phyloP scores from a whole-genome alignment of 495 filamentous ascomycete species.

The Acidiella bohemica region DNA sequence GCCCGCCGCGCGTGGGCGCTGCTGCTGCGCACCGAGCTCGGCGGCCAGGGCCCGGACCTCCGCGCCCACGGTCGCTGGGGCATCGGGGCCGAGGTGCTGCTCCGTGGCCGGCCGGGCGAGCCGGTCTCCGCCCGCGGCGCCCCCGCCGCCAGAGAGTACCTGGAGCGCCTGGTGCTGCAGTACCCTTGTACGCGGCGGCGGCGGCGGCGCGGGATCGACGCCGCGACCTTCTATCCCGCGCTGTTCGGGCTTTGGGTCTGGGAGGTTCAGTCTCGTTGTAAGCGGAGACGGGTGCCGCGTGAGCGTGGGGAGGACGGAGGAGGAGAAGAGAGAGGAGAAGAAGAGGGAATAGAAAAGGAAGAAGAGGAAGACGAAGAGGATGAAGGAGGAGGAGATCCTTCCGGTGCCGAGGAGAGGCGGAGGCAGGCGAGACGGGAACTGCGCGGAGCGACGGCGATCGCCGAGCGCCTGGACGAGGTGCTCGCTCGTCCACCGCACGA shows the following conservation, averaged over 20 bases:
- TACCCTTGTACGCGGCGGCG: constrained; percentile 35
- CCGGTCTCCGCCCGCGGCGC: constrained; percentile 41
- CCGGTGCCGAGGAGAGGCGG: constrained; percentile 11
- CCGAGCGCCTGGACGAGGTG: constrained; percentile 48
- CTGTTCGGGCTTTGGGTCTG: constrained; percentile 57
- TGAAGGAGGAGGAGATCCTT: background rate
- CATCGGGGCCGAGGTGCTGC: constrained; percentile 54
- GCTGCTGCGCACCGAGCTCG: constrained; percentile 43
- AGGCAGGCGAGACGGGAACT: constrained; percentile 31
- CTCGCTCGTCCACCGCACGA: constrained; percentile 52
- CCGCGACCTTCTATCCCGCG: constrained; percentile 50
- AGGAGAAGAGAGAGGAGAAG: no score
- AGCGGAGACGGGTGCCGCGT: constrained; percentile 2
- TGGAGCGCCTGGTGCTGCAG: constrained; percentile 53
- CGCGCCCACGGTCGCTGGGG: constrained; percentile 48
- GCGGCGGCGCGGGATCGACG: constrained; percentile 27
- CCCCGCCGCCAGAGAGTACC: constrained; percentile 46
- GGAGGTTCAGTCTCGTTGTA: constrained; percentile 39
- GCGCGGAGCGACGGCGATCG: constrained; percentile 40
- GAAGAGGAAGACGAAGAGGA: background rate
- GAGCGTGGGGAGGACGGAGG: no score
- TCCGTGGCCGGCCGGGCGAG: constrained; percentile 25
- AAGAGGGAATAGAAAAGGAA: no score
- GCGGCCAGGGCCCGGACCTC: constrained; percentile 41
- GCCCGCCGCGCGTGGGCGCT: constrained; percentile 53